These are phyloP conservation scores for thale cress (Arabidopsis thaliana) DNA, from an alignment of 345 rosid species.

Conservation along the genomic window DNA sequence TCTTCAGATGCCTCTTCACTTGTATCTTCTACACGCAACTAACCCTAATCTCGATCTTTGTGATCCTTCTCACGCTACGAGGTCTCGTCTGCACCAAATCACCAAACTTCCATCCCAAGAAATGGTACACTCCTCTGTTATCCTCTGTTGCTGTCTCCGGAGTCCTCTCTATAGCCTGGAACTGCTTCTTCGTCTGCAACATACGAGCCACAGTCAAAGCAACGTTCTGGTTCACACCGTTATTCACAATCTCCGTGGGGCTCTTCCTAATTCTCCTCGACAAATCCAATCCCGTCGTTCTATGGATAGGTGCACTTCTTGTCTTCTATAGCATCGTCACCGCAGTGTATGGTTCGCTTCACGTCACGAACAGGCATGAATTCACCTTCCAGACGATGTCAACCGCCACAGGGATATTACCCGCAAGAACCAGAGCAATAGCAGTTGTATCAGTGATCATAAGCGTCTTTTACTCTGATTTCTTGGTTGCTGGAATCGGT, in stretches of 20 bases:
- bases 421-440: slow-evolving; percentile 44
- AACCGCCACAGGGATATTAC: slow-evolving; percentile 53
- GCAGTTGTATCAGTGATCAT: slow-evolving; percentile 41
- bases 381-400: slow-evolving; percentile 56
- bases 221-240: slow-evolving; percentile 68
- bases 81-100: slow-evolving; percentile 53
- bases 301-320: slow-evolving; percentile 44
- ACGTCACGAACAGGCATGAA: slow-evolving; percentile 49
- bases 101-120: slow-evolving; percentile 63
- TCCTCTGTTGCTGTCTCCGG: slow-evolving; percentile 59
- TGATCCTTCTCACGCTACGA: slow-evolving; percentile 57
- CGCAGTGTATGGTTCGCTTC: slow-evolving; percentile 50
- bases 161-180: slow-evolving; percentile 57
- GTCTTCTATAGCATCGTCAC: slow-evolving; percentile 45
- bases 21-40: slow-evolving; percentile 63
- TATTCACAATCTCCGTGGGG: slow-evolving; percentile 56
- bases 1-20: slow-evolving; percentile 54
- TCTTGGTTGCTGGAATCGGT: slow-evolving; percentile 75
- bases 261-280: slow-evolving; percentile 45
- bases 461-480: slow-evolving; percentile 52
- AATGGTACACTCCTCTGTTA: slow-evolving; percentile 81
- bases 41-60: slow-evolving; percentile 51
- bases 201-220: slow-evolving; percentile 57
- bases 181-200: slow-evolving; percentile 48
- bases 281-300: slow-evolving; percentile 38